Evolutionary conservation across 352 stramenopile species (phyloP).

Genomic region (Salisapilia sapeloensis): DNA sequence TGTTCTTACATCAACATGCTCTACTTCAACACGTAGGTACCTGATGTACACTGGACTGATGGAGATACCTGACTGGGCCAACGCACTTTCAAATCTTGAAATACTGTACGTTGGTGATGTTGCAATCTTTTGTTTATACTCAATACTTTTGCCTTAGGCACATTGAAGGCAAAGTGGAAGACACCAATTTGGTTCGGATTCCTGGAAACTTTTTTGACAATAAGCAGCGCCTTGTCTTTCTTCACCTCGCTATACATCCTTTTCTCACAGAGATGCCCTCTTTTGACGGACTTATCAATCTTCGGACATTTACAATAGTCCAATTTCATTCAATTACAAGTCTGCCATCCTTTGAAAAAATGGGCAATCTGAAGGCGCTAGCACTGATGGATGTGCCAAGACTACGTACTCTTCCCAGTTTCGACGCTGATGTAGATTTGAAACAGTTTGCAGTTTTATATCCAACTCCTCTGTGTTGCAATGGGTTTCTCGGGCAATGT

Average conservation of each 20-base stretch:
- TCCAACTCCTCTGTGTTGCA: constrained; percentile 17
- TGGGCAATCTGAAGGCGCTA: constrained; percentile 10
- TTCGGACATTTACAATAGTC: constrained; percentile 11
- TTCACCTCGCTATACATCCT: constrained; percentile 11
- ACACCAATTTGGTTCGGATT: too few relatives aligned
- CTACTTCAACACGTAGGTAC: too few relatives aligned
- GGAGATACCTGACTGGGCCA: constrained; percentile 14
- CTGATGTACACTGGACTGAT: constrained; percentile 19
- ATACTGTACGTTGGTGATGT: constrained; percentile 11
- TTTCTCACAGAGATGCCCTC: constrained; percentile 8
- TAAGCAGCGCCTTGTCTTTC: constrained; percentile 16
- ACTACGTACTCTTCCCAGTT: too few relatives aligned
- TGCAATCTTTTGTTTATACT: too few relatives aligned
- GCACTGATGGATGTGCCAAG: too few relatives aligned
- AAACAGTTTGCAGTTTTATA: too few relatives aligned
- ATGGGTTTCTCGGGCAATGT: constrained; percentile 11
- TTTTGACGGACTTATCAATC: constrained; percentile 11
- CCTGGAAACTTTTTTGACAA: constrained; percentile 13
- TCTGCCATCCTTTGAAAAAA: constrained; percentile 6
- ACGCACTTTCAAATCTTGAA: constrained; percentile 12
- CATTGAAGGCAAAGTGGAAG: too few relatives aligned
- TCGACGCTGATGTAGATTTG: too few relatives aligned
- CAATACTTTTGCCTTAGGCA: too few relatives aligned
- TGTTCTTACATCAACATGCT: too few relatives aligned
- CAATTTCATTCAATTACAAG: constrained; percentile 4